Base-by-base conservation (phyloP, 1,284 basidiomycete species). In the Neonothopanus nambi region DNA sequence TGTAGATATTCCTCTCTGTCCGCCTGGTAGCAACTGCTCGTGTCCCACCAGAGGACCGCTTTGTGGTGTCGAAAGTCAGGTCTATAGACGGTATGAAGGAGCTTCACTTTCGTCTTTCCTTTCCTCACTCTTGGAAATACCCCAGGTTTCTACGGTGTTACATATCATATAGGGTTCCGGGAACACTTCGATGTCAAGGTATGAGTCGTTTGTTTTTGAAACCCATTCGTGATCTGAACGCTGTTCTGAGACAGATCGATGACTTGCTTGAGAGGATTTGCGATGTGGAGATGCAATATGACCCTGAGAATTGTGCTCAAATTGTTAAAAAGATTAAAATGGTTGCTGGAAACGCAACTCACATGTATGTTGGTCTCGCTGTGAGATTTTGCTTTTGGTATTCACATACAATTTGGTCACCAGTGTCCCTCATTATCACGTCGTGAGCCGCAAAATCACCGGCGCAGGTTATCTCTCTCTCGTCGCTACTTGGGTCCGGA, bases 381-480 rank as follows among this genome's bases (percentile, higher is more conserved):
- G n/a, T 26, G 36, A 24, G 28, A 13, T 24, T 45, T 20, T n/a
- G 30, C 2, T 28, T 11, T 13, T 33, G 26, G 17, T 17, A n/a
- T 38, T 36, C 5, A 40, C 21, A 17, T 41, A 6, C 24, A 6
- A 33, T 43, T 28, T 35, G n/a, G n/a, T 28, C 18, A 41, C 4
- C 56, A 85, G 83, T 46, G 74, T 83, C 3, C 84, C 85, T 0
- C 78, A 82, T 63, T 86, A 87, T 58, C 71, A 80, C 57, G 76
- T 86, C 38, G 65, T 75, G 24, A 80, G 80, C 59, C 52, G 48
- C 17, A 63, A 59, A 2, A 56, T 77, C 2, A 33, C n/a, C n/a
- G 50, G 66, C 8, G 65, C 59, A 13, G 68, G 72, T 1, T 62
- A 63, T 30, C 36, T 73, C 1, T 67, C 71, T 1, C 59, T 65